A percentile compares a stretch with the other conserved stretches of the same genome.
Conservation (phyloP, 352 stramenopile genomes). For the Globisporangium camurandrum region DNA sequence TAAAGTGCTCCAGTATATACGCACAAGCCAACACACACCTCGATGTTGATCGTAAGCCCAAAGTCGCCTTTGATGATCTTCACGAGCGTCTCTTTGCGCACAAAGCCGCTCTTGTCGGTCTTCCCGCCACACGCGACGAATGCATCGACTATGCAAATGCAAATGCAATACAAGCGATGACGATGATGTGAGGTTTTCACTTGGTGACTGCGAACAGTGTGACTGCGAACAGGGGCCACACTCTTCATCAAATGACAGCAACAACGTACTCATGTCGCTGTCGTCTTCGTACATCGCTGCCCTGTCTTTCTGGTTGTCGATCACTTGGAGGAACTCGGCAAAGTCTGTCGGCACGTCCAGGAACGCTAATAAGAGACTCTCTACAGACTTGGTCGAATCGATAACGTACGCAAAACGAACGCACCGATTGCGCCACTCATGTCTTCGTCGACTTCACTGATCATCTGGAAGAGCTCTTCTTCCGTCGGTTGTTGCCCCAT, state of each 20-base stretch:
- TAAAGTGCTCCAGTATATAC: no score
- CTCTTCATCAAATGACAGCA: background rate
- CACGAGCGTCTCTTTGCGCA: constrained; percentile 84
- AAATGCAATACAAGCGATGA: no score
- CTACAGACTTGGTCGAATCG: background rate
- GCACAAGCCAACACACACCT: constrained; percentile 23
- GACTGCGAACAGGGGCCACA: background rate
- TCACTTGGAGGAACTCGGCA: constrained; percentile 96
- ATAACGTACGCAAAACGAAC: background rate
- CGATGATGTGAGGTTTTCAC: no score
- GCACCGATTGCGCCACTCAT: constrained; percentile 93
- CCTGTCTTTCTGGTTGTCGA: constrained; percentile 96
- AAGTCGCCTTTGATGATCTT: constrained; percentile 97
- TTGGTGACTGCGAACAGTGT: background rate
- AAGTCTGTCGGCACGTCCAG: no score
- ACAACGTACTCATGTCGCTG: constrained; percentile 90
- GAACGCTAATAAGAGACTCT: no score
- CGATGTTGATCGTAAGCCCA: constrained; percentile 95
- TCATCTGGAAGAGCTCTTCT: constrained; percentile 98
- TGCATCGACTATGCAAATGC: constrained; percentile 88
- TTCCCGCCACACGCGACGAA: constrained; percentile 96
- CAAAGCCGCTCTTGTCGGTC: constrained; percentile 88
- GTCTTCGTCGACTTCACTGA: constrained; percentile 84
- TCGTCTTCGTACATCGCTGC: constrained; percentile 94
- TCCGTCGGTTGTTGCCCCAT: constrained; percentile 98